phyloP scores from a whole-genome alignment of 768 basidiomycete species.

The Tylopilus plumbeoviolaceoides region DNA sequence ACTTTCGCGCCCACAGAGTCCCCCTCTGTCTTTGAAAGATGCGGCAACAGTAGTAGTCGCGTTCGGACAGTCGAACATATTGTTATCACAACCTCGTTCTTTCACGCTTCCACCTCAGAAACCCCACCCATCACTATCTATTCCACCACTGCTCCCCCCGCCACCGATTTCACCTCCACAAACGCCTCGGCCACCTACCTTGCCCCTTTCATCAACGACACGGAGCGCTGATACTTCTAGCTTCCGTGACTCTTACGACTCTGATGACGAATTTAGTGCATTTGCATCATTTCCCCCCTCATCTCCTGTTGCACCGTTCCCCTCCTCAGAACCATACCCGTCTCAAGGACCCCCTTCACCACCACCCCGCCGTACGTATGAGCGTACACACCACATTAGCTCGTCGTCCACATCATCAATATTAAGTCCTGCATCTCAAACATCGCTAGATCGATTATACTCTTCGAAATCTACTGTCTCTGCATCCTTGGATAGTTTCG shows the following conservation, averaged over 20 bases:
- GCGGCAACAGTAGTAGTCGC: neutral
- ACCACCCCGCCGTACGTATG: constrained; percentile 25
- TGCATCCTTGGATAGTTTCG: constrained; percentile 42
- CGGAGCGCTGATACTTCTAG: constrained; percentile 2
- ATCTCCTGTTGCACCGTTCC: constrained; percentile 2
- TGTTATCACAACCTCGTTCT: constrained; percentile 16
- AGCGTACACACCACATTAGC: constrained; percentile 19
- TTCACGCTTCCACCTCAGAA: constrained; percentile 23
- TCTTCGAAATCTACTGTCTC: constrained; percentile 22
- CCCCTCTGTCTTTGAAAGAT: constrained; percentile 5
- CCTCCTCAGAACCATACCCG: constrained; percentile 5
- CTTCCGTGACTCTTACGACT: constrained; percentile 22
- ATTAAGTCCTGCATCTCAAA: constrained; percentile 22
- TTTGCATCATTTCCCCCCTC: constrained; percentile 35
- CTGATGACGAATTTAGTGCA: constrained; percentile 52
- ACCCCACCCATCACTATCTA: constrained; percentile 20
- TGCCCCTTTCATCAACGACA: constrained; percentile 6
- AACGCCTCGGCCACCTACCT: constrained; percentile 25
- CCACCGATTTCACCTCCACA: constrained; percentile 30
- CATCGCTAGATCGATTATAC: constrained; percentile 17
- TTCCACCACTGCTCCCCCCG: constrained; percentile 30
- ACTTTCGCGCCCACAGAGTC: constrained; percentile 14
- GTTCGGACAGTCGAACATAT: constrained; percentile 1
- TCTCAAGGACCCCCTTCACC: constrained; percentile 21
- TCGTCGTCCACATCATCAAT: constrained; percentile 27